A percentile compares a stretch with the other conserved stretches of the same genome.
These are phyloP conservation scores for Cercospora zeina DNA, from an alignment of 2,329 filamentous ascomycete genomes.

Conservation along the genomic window DNA sequence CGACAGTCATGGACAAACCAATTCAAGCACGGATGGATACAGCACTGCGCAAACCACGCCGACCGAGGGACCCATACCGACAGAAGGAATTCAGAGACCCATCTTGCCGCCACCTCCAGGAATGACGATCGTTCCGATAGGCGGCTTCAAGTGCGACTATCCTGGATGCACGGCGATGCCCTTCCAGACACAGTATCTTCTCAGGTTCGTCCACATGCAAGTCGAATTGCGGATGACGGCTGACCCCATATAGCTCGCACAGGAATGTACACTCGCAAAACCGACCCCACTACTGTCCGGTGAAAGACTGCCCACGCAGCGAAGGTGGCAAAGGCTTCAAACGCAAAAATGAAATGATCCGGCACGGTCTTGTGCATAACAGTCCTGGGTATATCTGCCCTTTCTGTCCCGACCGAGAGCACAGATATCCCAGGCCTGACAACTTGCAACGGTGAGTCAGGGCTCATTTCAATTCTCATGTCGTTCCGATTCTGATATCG, in stretches of 20 bases:
- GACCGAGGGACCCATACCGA: slow-evolving; percentile 37
- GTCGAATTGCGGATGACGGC: neutral
- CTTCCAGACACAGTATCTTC: slow-evolving; percentile 74
- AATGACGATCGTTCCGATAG: slow-evolving; percentile 40
- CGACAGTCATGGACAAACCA: slow-evolving; percentile 36
- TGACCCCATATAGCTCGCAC: slow-evolving; percentile 59
- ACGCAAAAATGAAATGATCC: slow-evolving; percentile 69
- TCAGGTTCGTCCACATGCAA: slow-evolving; percentile 57
- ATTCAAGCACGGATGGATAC: slow-evolving; percentile 38
- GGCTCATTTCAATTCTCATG: neutral
- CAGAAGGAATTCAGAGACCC: slow-evolving; percentile 32
- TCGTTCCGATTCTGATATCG: slow-evolving; percentile 1
- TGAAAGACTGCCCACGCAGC: slow-evolving; percentile 58
- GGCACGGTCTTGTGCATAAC: slow-evolving; percentile 85
- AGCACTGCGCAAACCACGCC: slow-evolving; percentile 43
- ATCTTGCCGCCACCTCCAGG: slow-evolving; percentile 40
- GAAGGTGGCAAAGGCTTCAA: slow-evolving; percentile 67
- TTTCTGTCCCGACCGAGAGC: slow-evolving; percentile 90
- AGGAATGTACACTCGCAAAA: slow-evolving; percentile 66
- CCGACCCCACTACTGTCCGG: slow-evolving; percentile 64
- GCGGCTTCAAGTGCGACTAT: slow-evolving; percentile 60
- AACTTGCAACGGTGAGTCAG: slow-evolving; percentile 80
- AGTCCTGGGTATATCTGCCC: slow-evolving; percentile 95
- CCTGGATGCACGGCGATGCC: slow-evolving; percentile 68
- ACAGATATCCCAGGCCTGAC: slow-evolving; percentile 91